Conservation (phyloP, 2,329 filamentous ascomycete genomes). For the Thielaviopsis populi region DNA sequence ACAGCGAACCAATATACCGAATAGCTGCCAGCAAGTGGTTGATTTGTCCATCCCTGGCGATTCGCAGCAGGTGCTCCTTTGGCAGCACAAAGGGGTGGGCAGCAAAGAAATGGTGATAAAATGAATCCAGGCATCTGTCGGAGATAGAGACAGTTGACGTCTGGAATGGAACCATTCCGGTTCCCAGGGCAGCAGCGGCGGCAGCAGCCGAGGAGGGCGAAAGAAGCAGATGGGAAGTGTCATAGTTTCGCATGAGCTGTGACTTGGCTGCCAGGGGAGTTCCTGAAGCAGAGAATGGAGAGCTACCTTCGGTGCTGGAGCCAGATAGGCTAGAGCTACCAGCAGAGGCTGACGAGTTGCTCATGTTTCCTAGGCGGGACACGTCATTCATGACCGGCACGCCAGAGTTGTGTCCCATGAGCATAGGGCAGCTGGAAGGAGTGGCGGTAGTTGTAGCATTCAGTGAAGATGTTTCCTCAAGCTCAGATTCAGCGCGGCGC, state of each 20-base stretch:
- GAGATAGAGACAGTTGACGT: slow-evolving; percentile 27
- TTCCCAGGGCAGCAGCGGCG: slow-evolving; percentile 6
- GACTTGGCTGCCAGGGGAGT: slow-evolving; percentile 22
- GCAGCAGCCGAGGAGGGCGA: slow-evolving; percentile 17
- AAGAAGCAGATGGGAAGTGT: slow-evolving; percentile 18
- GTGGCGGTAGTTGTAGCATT: slow-evolving; percentile 7
- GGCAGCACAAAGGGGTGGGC: slow-evolving; percentile 45
- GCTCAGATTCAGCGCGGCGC: slow-evolving; percentile 14
- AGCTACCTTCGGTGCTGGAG: neutral
- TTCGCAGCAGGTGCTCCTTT: slow-evolving; percentile 33
- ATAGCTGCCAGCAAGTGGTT: slow-evolving; percentile 39
- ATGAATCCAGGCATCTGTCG: slow-evolving; percentile 42
- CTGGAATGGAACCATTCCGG: slow-evolving; percentile 20
- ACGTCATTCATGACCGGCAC: slow-evolving; percentile 20
- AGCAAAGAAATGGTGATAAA: slow-evolving; percentile 42
- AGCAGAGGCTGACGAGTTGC: slow-evolving; percentile 12
- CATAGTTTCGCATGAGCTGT: slow-evolving; percentile 29
- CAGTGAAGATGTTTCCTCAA: slow-evolving; percentile 7
- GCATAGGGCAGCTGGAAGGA: slow-evolving; percentile 30
- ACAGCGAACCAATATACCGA: slow-evolving; percentile 42
- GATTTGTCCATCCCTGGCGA: slow-evolving; percentile 34
- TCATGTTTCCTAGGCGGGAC: neutral
- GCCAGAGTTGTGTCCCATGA: slow-evolving; percentile 27
- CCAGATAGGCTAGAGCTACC: neutral
- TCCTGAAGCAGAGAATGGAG: slow-evolving; percentile 17